Evolutionary conservation across 75 land plant genomes (phyloP), one percentile per base, ranked within the genome.

Genomic region (Cryptomeria japonica): DNA sequence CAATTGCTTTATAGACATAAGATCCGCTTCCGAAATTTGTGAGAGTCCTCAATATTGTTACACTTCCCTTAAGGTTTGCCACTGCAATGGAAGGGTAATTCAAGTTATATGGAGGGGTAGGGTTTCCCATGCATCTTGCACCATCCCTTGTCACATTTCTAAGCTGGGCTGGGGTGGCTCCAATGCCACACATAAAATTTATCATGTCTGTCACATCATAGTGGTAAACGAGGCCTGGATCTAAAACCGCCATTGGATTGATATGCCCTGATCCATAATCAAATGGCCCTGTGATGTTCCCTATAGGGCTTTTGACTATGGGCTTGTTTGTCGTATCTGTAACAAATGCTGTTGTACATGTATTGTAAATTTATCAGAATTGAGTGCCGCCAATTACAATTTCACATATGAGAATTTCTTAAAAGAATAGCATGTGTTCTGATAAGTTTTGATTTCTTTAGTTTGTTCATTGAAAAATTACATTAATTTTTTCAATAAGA

Each of bases 41-140:
- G 32, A 95, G 93, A 13, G 91, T 90, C 88, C 95, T 75, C 36
- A 44, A 25, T 18, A 95, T 88, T 1, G 90, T 87, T 46, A 92
- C 13, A 28, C 84, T 90, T 53, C 92, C 91, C 15, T 77, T 86
- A 84, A 93, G 76, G 78, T 88, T 84, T 28, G 92, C 83, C 19
- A 92, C 91, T 25, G 91, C 91, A 51, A 95, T 90, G 55, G 94
- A 90, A 38, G 96, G 96, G 80, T 95, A 95, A 87, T 95, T 95
- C 56, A 95, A 90, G 79, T 92, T 88, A 87, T 90, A 89, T 11
- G 90, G 83, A 11, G 88, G 77, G 32, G n/a, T 79, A 11, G 46
- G 46, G 9, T 88, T 44, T 5, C 70, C 72, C 36, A 70, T 80
- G 80, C 88, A 93, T 2, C 87, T 78, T 28, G 37, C 56, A 25